phyloP scores from a whole-genome alignment of 257 asterid genomes.

The Solanum dulcamara region DNA sequence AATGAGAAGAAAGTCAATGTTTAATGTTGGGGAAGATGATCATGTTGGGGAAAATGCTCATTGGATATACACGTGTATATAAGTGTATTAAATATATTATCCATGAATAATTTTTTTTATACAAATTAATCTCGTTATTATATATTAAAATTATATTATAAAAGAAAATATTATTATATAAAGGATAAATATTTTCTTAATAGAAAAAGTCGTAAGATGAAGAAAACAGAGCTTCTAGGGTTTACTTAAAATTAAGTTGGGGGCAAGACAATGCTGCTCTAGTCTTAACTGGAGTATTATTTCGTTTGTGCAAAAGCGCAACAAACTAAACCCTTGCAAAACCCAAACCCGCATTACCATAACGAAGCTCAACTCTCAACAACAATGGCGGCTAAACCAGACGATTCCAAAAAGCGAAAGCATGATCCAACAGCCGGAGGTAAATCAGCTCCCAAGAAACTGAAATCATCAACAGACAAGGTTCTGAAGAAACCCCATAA shows the following conservation, averaged over 20 bases:
- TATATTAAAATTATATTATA: too few species aligned
- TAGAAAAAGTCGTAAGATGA: neutral
- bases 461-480: conserved; percentile 18
- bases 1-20: neutral
- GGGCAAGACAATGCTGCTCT: neutral
- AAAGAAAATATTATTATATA: too few species aligned
- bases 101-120: too few species aligned
- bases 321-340: conserved; percentile 3
- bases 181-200: too few species aligned
- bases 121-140: too few species aligned
- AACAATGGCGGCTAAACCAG: conserved; percentile 57
- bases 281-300: neutral
- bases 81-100: too few species aligned
- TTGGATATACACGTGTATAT: too few species aligned
- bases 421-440: conserved; percentile 18
- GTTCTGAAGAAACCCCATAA: conserved; percentile 27
- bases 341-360: neutral
- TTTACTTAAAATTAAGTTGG: too few species aligned
- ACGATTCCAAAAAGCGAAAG: conserved; percentile 56
- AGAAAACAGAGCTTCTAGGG: neutral
- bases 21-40: too few species aligned
- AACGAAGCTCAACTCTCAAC: neutral
- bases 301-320: neutral
- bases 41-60: too few species aligned
- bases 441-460: conserved; percentile 13